Percentiles rank a stretch among this genome's conserved stretches.
These are phyloP conservation scores for Fusarium nodosum DNA, from an alignment of 2,329 filamentous ascomycete genomes.

Conservation along the genomic window DNA sequence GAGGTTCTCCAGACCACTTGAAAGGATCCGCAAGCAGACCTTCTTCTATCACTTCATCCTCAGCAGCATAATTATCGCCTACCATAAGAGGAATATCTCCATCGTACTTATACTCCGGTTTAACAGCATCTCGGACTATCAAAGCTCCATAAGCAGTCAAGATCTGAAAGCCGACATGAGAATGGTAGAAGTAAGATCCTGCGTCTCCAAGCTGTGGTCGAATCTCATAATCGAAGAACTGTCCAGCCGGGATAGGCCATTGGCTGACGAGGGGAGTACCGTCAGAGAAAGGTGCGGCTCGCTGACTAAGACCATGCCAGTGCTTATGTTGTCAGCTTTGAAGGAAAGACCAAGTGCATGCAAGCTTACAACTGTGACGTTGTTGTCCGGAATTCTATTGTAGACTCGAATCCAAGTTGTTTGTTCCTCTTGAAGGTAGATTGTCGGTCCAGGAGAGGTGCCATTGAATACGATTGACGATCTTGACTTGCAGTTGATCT, in stretches of 20 bases:
- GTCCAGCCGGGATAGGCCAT: conserved; percentile 73
- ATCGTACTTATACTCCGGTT: conserved; percentile 72
- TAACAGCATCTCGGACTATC: conserved; percentile 59
- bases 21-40: conserved; percentile 65
- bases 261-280: conserved; percentile 71
- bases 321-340: conserved; percentile 60
- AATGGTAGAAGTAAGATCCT: conserved; percentile 78
- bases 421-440: conserved; percentile 25
- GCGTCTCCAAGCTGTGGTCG: conserved; percentile 65
- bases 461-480: conserved; percentile 27
- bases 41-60: conserved; percentile 64
- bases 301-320: conserved; percentile 75
- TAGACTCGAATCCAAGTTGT: conserved; percentile 40
- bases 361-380: conserved; percentile 36
- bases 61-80: conserved; percentile 69
- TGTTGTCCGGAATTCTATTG: conserved; percentile 18
- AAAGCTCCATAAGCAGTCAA: conserved; percentile 69
- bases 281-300: conserved; percentile 73
- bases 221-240: conserved; percentile 78
- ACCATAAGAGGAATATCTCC: conserved; percentile 67
- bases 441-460: conserved; percentile 20
- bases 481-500: conserved; percentile 26
- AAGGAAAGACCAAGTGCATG: fast-evolving
- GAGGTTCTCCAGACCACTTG: conserved; percentile 70
- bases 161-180: conserved; percentile 74